These are phyloP conservation scores for Aspergillus cavernicola DNA, from an alignment of 495 filamentous ascomycete species.

Conservation along the genomic window DNA sequence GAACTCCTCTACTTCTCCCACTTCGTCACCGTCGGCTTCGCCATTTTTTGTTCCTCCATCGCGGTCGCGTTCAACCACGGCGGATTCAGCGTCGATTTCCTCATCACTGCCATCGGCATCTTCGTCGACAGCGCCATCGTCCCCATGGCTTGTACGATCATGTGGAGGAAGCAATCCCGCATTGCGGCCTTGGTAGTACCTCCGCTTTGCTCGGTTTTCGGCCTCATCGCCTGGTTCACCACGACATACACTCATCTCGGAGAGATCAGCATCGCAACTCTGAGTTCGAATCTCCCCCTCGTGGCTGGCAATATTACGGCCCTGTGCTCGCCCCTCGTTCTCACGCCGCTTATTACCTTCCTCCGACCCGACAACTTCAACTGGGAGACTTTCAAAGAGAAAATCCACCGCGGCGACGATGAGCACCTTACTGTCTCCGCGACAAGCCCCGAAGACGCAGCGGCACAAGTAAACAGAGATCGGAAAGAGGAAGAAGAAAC, in stretches of 20 bases:
- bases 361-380: background rate
- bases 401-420: background rate
- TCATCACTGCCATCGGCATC: background rate
- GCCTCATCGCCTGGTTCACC: constrained; percentile 37
- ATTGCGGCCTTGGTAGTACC: constrained; percentile 27
- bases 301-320: constrained; percentile 29
- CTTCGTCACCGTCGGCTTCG: constrained; percentile 23
- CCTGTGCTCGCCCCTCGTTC: constrained; percentile 14
- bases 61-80: constrained; percentile 9
- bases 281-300: constrained; percentile 29
- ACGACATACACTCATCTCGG: constrained; percentile 31
- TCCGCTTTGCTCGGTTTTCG: constrained; percentile 39
- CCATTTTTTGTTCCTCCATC: constrained; percentile 16
- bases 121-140: constrained; percentile 18
- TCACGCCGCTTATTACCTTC: constrained; percentile 17
- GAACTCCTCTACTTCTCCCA: constrained; percentile 23
- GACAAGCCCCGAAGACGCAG: background rate
- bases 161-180: constrained; percentile 36
- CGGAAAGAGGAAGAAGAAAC: too few relatives aligned
- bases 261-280: constrained; percentile 36
- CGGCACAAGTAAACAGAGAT: background rate
- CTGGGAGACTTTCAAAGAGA: constrained; percentile 21
- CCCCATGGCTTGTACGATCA: constrained; percentile 33
- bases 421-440: too few relatives aligned
- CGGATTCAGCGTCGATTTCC: constrained; percentile 23